Percentiles rank a stretch among this genome's conserved stretches.
These are phyloP conservation scores for Fusarium haematococcum DNA, from an alignment of 2,329 filamentous ascomycete species.

Conservation along the genomic window DNA sequence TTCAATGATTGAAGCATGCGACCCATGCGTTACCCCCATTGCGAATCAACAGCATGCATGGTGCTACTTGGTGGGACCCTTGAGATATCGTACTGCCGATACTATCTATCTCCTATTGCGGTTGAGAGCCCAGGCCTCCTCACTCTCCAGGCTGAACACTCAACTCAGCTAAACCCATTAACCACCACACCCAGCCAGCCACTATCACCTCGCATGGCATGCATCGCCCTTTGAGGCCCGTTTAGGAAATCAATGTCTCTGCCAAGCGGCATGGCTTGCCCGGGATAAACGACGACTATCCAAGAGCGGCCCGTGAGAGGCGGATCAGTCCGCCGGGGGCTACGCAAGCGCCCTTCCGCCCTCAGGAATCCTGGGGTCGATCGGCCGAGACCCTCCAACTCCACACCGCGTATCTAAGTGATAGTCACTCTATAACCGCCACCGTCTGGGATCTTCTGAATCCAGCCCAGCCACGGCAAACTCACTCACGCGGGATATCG, in stretches of 20 bases:
- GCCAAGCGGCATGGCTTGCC: conserved; percentile 16
- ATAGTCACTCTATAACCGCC: conserved; percentile 4
- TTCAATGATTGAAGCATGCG: neutral
- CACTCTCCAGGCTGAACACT: neutral
- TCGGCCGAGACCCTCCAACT: conserved; percentile 20
- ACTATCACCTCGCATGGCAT: conserved; percentile 15
- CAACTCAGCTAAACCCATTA: neutral
- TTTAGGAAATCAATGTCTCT: neutral
- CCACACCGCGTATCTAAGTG: conserved; percentile 1
- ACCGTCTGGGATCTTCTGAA: neutral
- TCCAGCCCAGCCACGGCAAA: conserved; percentile 15
- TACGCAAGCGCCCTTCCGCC: neutral
- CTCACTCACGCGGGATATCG: neutral
- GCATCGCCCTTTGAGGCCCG: neutral
- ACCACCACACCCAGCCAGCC: conserved; percentile 18
- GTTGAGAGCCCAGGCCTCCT: neutral
- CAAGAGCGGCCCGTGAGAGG: neutral
- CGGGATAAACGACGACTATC: neutral
- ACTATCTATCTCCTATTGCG: neutral
- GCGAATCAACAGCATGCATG: neutral
- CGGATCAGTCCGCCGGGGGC: conserved; percentile 10
- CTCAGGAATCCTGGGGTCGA: conserved; percentile 21
- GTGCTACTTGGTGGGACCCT: neutral
- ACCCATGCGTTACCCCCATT: neutral
- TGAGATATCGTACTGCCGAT: neutral